These are phyloP conservation scores for Fomitopsis schrenkii DNA, from an alignment of 1,284 basidiomycete species.

Conservation along the genomic window DNA sequence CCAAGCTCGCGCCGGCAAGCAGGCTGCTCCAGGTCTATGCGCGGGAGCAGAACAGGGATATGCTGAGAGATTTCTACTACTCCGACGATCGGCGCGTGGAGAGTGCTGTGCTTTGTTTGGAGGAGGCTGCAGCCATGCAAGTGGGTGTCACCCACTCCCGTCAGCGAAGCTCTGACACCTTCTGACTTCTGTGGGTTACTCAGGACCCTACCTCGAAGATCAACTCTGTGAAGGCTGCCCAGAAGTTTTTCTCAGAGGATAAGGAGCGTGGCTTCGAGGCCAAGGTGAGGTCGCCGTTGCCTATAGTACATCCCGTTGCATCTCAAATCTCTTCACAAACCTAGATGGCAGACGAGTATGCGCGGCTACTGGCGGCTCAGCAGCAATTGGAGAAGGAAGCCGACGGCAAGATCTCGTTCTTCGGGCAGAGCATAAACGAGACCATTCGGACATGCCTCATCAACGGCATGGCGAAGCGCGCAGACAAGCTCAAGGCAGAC, in stretches of 20 bases:
- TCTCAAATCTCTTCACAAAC: neutral
- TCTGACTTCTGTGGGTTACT: neutral
- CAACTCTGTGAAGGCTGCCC: constrained; percentile 73
- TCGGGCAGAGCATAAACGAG: constrained; percentile 79
- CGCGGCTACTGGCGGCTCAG: constrained; percentile 74
- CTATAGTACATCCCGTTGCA: neutral
- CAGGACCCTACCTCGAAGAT: constrained; percentile 73
- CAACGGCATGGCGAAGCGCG: constrained; percentile 78
- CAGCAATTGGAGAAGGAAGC: constrained; percentile 86
- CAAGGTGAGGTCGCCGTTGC: constrained; percentile 50
- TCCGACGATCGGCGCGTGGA: constrained; percentile 95
- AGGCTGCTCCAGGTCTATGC: constrained; percentile 85
- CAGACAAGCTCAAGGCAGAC: constrained; percentile 81
- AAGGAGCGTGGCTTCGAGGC: constrained; percentile 89
- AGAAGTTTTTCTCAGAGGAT: constrained; percentile 93
- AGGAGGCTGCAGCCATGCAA: constrained; percentile 67
- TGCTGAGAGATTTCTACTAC: constrained; percentile 96
- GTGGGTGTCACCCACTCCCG: constrained; percentile 35
- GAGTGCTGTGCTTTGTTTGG: constrained; percentile 81
- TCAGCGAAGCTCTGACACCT: neutral
- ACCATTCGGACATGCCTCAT: constrained; percentile 76
- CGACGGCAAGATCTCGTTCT: constrained; percentile 71
- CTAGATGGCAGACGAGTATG: constrained; percentile 89
- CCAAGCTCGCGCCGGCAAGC: constrained; percentile 68
- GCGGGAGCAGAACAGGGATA: constrained; percentile 83